Percentiles rank a stretch among this genome's conserved stretches.
Evolutionary conservation across 1,284 basidiomycete species (phyloP).

Genomic region (Stygiomarasmius scandens): DNA sequence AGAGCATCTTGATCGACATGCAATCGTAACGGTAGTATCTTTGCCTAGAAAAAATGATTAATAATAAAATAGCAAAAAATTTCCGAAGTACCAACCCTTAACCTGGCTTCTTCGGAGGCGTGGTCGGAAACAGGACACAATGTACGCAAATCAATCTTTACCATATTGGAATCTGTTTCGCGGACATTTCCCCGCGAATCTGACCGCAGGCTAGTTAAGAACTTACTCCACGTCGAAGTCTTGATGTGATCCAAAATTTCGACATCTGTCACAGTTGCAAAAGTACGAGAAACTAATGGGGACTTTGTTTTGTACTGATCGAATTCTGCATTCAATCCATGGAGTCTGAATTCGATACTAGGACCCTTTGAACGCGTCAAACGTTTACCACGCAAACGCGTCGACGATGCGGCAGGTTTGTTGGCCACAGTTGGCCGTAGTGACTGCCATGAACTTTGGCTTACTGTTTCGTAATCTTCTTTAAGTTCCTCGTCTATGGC

Average conservation of each 20-base stretch:
- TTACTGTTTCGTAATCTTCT: slow-evolving; percentile 69
- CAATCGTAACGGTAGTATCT: slow-evolving; percentile 86
- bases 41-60: slow-evolving; percentile 55
- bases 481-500: slow-evolving; percentile 91
- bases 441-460: slow-evolving; percentile 87
- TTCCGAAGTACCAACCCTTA: slow-evolving; percentile 63
- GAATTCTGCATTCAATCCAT: slow-evolving; percentile 65
- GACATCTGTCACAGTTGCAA: slow-evolving; percentile 69
- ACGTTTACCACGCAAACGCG: slow-evolving; percentile 55
- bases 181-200: slow-evolving; percentile 85
- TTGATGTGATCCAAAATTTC: slow-evolving; percentile 98
- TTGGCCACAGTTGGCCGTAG: slow-evolving; percentile 48
- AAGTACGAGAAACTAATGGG: slow-evolving; percentile 63
- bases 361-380: slow-evolving; percentile 80
- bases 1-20: slow-evolving; percentile 98
- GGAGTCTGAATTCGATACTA: slow-evolving; percentile 84
- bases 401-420: slow-evolving; percentile 41
- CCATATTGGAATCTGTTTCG: slow-evolving; percentile 92
- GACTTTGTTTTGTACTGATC: slow-evolving; percentile 65
- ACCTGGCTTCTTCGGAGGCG: slow-evolving; percentile 76
- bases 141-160: slow-evolving; percentile 79
- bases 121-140: slow-evolving; percentile 72
- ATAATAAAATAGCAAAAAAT: not conserved
- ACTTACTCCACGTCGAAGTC: slow-evolving; percentile 98
- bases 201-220: slow-evolving; percentile 82